Conservation (phyloP, 2,329 filamentous ascomycete species). For the Corniculantispora saksenae region DNA sequence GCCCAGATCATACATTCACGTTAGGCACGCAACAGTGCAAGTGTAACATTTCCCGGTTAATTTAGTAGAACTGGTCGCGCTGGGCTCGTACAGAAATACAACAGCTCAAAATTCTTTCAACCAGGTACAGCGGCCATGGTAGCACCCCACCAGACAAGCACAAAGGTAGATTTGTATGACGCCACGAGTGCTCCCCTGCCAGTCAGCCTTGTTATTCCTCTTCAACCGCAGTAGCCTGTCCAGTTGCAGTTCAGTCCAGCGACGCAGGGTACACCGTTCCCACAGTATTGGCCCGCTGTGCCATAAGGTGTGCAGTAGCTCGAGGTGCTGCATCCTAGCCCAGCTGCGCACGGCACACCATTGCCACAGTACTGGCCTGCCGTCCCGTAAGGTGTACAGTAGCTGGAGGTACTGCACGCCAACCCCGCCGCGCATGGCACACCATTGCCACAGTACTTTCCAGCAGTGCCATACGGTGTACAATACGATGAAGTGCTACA, state of each 20-base stretch:
- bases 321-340: conserved; percentile 1
- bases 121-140: no score
- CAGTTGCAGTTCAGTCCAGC: conserved; percentile 5
- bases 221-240: background rate
- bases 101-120: no score
- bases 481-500: background rate
- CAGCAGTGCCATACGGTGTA: background rate
- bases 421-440: background rate
- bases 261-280: background rate
- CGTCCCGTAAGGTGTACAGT: conserved; percentile 45
- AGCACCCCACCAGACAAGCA: no score
- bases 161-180: no score
- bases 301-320: conserved; percentile 7
- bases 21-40: no score
- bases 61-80: no score
- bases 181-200: no score
- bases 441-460: background rate
- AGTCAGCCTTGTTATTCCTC: background rate
- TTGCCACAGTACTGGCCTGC: conserved; percentile 41
- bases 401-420: background rate
- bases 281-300: background rate
- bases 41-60: no score
- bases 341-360: conserved; percentile 30
- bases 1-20: no score
- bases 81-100: no score